phyloP scores from a whole-genome alignment of 1,284 basidiomycete species.

The Trametes pubescens region DNA sequence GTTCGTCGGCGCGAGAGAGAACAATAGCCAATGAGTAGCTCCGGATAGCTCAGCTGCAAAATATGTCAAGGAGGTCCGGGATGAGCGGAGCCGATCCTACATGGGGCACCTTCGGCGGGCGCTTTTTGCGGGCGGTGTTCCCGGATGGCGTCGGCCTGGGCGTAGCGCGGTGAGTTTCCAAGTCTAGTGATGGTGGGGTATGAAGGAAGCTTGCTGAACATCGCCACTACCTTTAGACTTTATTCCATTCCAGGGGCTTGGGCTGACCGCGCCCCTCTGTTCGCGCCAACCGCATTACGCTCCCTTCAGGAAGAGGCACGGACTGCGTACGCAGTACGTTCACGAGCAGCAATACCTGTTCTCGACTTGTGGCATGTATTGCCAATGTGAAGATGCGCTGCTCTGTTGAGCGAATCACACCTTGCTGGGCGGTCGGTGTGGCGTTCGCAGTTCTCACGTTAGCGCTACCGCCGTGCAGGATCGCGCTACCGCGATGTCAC shows the following conservation, averaged over 20 bases:
- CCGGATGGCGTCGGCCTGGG: slow-evolving; percentile 1
- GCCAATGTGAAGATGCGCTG: not conserved
- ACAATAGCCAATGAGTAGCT: not conserved
- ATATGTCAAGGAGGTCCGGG: not conserved
- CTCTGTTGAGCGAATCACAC: not conserved
- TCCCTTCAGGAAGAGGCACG: not conserved
- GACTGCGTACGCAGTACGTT: not conserved
- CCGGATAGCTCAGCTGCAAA: not conserved
- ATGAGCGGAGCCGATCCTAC: not conserved
- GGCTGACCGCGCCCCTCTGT: not conserved
- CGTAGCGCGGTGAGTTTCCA: slow-evolving; percentile 3
- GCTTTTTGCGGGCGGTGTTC: not conserved
- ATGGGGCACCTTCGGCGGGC: not conserved
- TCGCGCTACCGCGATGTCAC: not conserved
- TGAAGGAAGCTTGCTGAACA: slow-evolving; percentile 4
- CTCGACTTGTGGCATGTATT: not conserved
- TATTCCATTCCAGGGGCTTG: not conserved
- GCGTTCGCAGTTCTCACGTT: not conserved
- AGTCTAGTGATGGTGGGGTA: not conserved
- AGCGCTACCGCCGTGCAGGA: slow-evolving; percentile 3
- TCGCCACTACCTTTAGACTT: slow-evolving; percentile 11
- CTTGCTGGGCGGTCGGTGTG: not conserved
- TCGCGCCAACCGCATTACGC: not conserved
- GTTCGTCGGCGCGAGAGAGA: not conserved
- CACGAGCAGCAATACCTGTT: not conserved